A percentile compares a stretch with the other conserved stretches of the same genome.
These are phyloP conservation scores for Chaetomium strumarium DNA, from an alignment of 2,329 filamentous ascomycete species.

Conservation along the genomic window DNA sequence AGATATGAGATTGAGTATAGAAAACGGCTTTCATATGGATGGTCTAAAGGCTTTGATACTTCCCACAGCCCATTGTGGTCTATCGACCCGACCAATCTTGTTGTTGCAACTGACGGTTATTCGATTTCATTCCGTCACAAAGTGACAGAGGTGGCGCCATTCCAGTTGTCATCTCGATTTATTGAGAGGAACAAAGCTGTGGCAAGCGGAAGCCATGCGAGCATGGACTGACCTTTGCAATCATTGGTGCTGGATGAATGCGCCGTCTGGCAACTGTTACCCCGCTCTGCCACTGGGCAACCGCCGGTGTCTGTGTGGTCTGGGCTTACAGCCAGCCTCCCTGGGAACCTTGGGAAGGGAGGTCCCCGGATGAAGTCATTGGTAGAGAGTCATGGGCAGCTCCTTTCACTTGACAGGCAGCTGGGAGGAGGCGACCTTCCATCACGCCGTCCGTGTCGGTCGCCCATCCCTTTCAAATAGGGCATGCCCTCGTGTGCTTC, in stretches of 20 bases:
- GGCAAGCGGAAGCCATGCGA: constrained; percentile 8
- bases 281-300: constrained; percentile 22
- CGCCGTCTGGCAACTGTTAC: constrained; percentile 19
- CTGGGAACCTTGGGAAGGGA: not conserved
- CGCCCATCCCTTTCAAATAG: constrained; percentile 18
- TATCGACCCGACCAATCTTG: too few relatives aligned
- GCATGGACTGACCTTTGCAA: constrained; percentile 20
- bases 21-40: not conserved
- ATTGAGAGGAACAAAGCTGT: constrained; percentile 13
- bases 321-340: not conserved
- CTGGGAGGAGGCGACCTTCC: constrained; percentile 3
- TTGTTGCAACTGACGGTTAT: not conserved
- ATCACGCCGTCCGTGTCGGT: not conserved
- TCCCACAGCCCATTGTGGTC: too few relatives aligned
- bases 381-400: not conserved
- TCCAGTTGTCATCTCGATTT: not conserved
- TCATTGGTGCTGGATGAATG: constrained; percentile 25
- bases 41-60: too few relatives aligned
- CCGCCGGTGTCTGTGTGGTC: constrained; percentile 8
- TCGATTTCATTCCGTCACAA: constrained; percentile 1
- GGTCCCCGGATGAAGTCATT: too few relatives aligned
- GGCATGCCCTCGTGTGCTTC: constrained; percentile 13
- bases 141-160: constrained; percentile 14
- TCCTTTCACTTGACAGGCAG: constrained; percentile 5
- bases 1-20: not conserved